Base-by-base conservation (phyloP, 129 eudicot genomes). In the Erigeron canadensis region DNA sequence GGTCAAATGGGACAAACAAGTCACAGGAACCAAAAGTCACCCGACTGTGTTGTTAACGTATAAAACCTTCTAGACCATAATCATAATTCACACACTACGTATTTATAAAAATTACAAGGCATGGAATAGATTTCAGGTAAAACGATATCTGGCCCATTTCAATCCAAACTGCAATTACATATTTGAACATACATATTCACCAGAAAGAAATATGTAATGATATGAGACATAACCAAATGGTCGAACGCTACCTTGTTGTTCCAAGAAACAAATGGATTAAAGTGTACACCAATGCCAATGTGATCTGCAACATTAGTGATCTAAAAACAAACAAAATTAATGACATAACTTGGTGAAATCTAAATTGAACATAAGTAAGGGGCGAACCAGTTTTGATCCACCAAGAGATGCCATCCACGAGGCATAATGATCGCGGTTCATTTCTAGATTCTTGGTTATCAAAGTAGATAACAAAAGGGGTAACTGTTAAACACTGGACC, bases 271-370 rank as follows among this genome's bases (percentile, higher is more conserved):
- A 84, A 94, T 15, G 99, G 99, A 77, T 94, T 94, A 72, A 94
- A 94, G 85, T 90, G 99, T 39, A 94, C 96, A 8, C 94, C 95
- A 38, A 86, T 89, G 44, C 99, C 99, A 73, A 94, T 84, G 40
- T 72, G 75, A 75, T 89, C 88, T 16, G 97, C 93, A 63, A 88
- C 86, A 47, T 71, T 74, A 44, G 90, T 89, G 51, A 89, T 85
- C 96, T 91, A 69, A 72, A 62, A 67, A 65, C n/a, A 62, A 57
- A 70, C 71, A 58, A 79, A 45, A 81, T 70, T n/a, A n/a, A 22
- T 64, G 38, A 67, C 40, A 11, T 22, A 61, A 58, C 34, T 51
- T 17, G 4, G 51, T 46, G 58, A 63, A 55, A 37, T 47, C 42
- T 21, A 19, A 18, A 10, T 19, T 41, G 37, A 46, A 72, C 18